phyloP scores from a whole-genome alignment of 2,329 filamentous ascomycete genomes.

The Xylogone sp. region DNA sequence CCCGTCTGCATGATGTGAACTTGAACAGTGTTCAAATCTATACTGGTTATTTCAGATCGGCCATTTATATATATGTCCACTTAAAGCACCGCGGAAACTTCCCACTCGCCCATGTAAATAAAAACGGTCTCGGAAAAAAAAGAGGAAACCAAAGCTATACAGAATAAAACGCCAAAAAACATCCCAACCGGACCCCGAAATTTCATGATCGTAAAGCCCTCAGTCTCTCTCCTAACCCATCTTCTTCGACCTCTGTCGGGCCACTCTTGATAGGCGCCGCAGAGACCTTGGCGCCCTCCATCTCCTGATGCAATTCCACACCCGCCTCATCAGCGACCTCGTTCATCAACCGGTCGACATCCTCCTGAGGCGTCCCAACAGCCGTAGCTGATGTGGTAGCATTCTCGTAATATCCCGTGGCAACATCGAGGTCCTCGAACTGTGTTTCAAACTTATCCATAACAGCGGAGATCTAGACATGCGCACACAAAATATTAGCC shows the following conservation, averaged over 20 bases:
- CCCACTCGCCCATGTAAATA: neutral
- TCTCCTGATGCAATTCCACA: slow-evolving; percentile 74
- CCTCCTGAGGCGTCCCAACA: slow-evolving; percentile 72
- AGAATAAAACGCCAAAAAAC: neutral
- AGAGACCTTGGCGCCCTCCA: slow-evolving; percentile 57
- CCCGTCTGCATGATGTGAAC: no score
- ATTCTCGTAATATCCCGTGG: slow-evolving; percentile 64
- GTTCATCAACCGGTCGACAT: slow-evolving; percentile 79
- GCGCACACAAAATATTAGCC: slow-evolving; percentile 1
- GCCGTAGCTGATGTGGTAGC: slow-evolving; percentile 76
- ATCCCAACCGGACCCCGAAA: neutral
- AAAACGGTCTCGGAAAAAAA: no score
- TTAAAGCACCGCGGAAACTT: neutral
- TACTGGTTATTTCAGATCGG: neutral
- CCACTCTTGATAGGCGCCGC: slow-evolving; percentile 55
- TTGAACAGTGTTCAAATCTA: no score
- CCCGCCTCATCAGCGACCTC: slow-evolving; percentile 87
- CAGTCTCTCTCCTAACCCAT: slow-evolving; percentile 60
- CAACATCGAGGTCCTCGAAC: slow-evolving; percentile 47
- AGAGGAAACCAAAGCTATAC: neutral
- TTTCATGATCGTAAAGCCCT: slow-evolving; percentile 42
- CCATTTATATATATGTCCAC: neutral
- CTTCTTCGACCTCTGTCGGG: slow-evolving; percentile 74
- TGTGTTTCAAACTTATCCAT: slow-evolving; percentile 63
- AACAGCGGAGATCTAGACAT: slow-evolving; percentile 60